A percentile compares a stretch with the other conserved stretches of the same genome.
phyloP scores from a whole-genome alignment of 768 basidiomycete species.

The Wakefieldia striispora region DNA sequence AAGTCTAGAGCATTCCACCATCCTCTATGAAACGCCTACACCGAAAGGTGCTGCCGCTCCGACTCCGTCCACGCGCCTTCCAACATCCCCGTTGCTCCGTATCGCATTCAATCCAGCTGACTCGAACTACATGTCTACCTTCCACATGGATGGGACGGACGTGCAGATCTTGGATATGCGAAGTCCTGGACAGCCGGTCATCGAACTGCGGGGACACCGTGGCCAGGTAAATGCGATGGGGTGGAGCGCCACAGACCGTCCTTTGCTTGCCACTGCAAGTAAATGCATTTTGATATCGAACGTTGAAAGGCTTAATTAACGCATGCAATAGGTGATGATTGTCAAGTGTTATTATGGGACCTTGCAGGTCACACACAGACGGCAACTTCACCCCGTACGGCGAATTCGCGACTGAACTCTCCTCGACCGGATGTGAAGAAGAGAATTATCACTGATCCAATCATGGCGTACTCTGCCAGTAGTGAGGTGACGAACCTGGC shows the following conservation, averaged over 20 bases:
- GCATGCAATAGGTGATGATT: constrained; percentile 73
- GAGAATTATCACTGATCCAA: constrained; percentile 67
- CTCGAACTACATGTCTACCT: constrained; percentile 95
- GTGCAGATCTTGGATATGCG: constrained; percentile 97
- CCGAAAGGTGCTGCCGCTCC: constrained; percentile 66
- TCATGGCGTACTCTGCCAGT: constrained; percentile 80
- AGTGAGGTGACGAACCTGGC: constrained; percentile 80
- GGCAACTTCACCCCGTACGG: constrained; percentile 64
- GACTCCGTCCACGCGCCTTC: constrained; percentile 63
- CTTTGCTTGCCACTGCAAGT: constrained; percentile 88
- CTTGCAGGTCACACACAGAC: constrained; percentile 61
- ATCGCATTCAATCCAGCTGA: constrained; percentile 90
- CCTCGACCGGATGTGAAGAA: constrained; percentile 82
- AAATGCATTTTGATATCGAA: constrained; percentile 22
- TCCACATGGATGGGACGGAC: constrained; percentile 89
- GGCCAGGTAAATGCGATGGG: constrained; percentile 82
- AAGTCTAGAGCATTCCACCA: constrained; percentile 96
- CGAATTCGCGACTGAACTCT: constrained; percentile 72
- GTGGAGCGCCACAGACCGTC: constrained; percentile 85
- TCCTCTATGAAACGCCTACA: constrained; percentile 90
- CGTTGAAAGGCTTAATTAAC: not conserved
- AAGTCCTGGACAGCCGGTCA: constrained; percentile 91
- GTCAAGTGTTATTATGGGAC: constrained; percentile 93
- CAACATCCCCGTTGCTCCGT: constrained; percentile 77
- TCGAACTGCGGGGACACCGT: constrained; percentile 84